phyloP scores from a whole-genome alignment of 345 rosid genomes.

The Eucalyptus tenuipes region DNA sequence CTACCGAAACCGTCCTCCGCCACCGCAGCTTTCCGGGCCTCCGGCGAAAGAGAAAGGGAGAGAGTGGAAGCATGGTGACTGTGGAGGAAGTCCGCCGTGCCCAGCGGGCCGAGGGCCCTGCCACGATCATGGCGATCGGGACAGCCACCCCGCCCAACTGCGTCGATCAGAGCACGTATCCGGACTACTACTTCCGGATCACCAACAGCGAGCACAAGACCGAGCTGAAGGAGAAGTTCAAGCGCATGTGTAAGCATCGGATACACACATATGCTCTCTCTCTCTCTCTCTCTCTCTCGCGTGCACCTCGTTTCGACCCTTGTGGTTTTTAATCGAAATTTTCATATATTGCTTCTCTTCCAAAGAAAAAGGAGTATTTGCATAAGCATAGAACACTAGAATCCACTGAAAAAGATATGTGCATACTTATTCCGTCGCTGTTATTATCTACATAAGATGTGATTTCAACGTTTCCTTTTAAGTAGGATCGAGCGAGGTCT shows the following conservation, averaged over 20 bases:
- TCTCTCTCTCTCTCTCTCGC: neutral
- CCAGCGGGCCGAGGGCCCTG: conserved; percentile 37
- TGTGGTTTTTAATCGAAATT: neutral
- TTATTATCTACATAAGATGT: neutral
- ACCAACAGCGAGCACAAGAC: conserved; percentile 38
- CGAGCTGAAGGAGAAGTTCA: conserved; percentile 47
- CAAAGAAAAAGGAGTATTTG: neutral
- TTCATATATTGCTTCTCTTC: neutral
- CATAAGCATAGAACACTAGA: neutral
- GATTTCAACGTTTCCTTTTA: neutral
- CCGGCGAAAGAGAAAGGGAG: neutral
- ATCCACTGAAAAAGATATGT: neutral
- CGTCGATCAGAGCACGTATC: conserved; percentile 24
- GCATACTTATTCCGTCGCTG: neutral
- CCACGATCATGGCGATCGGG: conserved; percentile 40
- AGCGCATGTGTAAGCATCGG: conserved; percentile 40
- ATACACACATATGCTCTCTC: neutral
- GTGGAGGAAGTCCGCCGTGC: conserved; percentile 6
- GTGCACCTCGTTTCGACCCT: neutral
- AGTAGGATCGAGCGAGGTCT: neutral
- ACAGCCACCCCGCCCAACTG: conserved; percentile 40
- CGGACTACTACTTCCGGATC: conserved; percentile 40
- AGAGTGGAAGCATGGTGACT: neutral
- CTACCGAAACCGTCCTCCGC: neutral
- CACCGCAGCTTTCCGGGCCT: neutral